These are phyloP conservation scores for Cubamyces sp. DNA, from an alignment of 768 basidiomycete species.

Conservation along the genomic window DNA sequence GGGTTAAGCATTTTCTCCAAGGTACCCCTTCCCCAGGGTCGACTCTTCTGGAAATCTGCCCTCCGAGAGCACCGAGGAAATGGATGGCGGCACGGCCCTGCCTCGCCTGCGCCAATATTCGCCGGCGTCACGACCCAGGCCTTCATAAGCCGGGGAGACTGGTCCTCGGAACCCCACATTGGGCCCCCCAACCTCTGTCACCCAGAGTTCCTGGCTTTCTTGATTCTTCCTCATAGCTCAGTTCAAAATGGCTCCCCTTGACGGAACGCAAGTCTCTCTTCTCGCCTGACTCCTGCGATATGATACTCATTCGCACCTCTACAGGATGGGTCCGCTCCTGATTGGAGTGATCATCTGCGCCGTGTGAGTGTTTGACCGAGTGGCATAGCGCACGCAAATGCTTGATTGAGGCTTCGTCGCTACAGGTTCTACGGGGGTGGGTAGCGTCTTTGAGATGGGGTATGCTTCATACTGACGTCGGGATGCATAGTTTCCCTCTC, in stretches of 20 bases:
- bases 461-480: not conserved
- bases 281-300: not conserved
- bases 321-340: conserved; percentile 25
- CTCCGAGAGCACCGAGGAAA: not conserved
- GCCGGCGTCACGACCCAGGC: not conserved
- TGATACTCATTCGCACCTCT: not conserved
- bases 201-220: not conserved
- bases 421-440: conserved; percentile 37
- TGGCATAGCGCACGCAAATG: too few relatives aligned
- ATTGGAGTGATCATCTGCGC: conserved; percentile 54
- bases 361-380: conserved; percentile 38
- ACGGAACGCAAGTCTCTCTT: conserved; percentile 3
- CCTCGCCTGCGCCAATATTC: not conserved
- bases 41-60: conserved; percentile 2
- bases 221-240: not conserved
- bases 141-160: not conserved
- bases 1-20: conserved; percentile 2
- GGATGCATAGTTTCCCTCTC: conserved; percentile 50
- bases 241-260: conserved; percentile 7
- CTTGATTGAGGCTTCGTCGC: not conserved
- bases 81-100: not conserved
- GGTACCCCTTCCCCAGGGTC: not conserved
- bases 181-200: conserved; percentile 13
- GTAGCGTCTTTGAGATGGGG: conserved; percentile 46
- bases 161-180: not conserved